Percentiles rank a stretch among this genome's conserved stretches.
phyloP scores from a whole-genome alignment of 768 basidiomycete species.

The Sistotremastrum niveocremeum region DNA sequence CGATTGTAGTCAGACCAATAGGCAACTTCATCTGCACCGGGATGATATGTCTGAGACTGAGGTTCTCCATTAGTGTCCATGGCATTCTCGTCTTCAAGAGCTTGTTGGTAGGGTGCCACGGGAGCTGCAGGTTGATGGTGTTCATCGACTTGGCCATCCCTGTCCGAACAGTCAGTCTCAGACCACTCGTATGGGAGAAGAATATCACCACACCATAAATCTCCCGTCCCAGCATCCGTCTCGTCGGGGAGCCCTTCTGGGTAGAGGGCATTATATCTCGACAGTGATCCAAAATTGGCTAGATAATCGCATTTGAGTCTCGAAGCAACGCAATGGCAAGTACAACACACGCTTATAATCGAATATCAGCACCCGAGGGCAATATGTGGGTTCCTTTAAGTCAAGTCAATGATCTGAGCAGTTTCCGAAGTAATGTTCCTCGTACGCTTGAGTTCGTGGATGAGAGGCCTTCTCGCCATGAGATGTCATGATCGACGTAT shows the following conservation, averaged over 20 bases:
- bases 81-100: conserved; percentile 13
- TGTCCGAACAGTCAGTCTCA: conserved; percentile 8
- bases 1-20: conserved; percentile 36
- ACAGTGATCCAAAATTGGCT: conserved; percentile 58
- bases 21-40: background rate
- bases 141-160: conserved; percentile 6
- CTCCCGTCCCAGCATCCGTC: conserved; percentile 5
- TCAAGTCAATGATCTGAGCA: background rate
- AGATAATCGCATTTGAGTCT: conserved; percentile 4
- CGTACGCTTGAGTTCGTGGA: conserved; percentile 16
- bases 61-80: conserved; percentile 6
- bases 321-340: background rate
- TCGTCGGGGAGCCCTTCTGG: conserved; percentile 16
- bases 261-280: conserved; percentile 27
- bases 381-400: conserved; percentile 35
- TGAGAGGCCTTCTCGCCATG: conserved; percentile 54
- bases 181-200: conserved; percentile 7
- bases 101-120: background rate
- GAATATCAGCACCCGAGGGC: conserved; percentile 52
- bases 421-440: background rate
- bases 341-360: conserved; percentile 45
- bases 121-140: too few relatives aligned
- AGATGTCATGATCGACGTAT: conserved; percentile 38
- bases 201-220: background rate
- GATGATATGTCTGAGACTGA: conserved; percentile 22